Percentiles rank a stretch among this genome's conserved stretches.
phyloP scores from a whole-genome alignment of 148 eudicot genomes.

The Chenopodium quinoa region DNA sequence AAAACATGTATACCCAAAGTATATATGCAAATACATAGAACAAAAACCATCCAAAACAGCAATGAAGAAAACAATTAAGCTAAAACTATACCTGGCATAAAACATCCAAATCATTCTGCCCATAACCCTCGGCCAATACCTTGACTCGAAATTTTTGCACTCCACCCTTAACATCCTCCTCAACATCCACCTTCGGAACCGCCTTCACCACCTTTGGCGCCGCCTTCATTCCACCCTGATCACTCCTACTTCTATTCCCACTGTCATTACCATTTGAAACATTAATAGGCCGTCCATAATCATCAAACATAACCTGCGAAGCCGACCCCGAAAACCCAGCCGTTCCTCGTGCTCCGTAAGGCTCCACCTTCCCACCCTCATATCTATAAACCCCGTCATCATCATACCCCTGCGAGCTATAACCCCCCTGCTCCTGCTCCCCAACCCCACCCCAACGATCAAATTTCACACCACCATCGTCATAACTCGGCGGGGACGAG shows the following conservation, averaged over 20 bases:
- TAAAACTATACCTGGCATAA: constrained; percentile 70
- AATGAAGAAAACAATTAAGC: neutral
- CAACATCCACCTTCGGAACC: constrained; percentile 43
- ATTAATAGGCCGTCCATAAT: constrained; percentile 75
- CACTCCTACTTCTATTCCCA: constrained; percentile 16
- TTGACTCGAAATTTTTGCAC: constrained; percentile 79
- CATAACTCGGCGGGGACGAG: constrained; percentile 30
- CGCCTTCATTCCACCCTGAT: constrained; percentile 21
- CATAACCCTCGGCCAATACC: constrained; percentile 62
- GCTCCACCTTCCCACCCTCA: constrained; percentile 51
- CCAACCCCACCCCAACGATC: constrained; percentile 31
- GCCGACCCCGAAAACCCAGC: constrained; percentile 32
- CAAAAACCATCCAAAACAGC: neutral
- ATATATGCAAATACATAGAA: neutral
- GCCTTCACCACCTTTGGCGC: constrained; percentile 53
- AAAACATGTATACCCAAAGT: neutral
- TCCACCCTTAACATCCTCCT: constrained; percentile 44
- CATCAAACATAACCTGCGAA: constrained; percentile 61
- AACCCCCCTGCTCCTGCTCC: constrained; percentile 23
- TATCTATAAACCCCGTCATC: constrained; percentile 59
- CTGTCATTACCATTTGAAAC: constrained; percentile 15
- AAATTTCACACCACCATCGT: constrained; percentile 8
- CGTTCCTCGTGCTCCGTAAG: constrained; percentile 60
- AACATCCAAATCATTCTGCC: constrained; percentile 75
- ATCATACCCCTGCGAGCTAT: constrained; percentile 21